phyloP scores from a whole-genome alignment of 495 filamentous ascomycete species.

The Achaetomiella virescens region DNA sequence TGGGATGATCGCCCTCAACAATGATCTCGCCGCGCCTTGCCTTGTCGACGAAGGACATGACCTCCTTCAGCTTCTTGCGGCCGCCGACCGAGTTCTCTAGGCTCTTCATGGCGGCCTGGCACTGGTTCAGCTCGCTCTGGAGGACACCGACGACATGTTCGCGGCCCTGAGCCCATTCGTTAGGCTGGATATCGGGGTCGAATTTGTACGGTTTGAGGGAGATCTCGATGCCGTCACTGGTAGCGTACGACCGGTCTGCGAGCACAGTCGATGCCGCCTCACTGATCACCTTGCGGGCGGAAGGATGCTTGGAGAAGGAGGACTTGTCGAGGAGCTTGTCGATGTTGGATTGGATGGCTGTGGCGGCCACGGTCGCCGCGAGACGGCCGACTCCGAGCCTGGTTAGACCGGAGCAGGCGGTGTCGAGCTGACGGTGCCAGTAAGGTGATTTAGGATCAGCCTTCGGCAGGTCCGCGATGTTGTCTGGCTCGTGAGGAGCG shows the following conservation, averaged over 20 bases:
- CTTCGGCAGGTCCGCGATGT: conserved; percentile 69
- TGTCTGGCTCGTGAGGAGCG: conserved; percentile 60
- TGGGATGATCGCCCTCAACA: conserved; percentile 72
- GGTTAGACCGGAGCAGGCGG: conserved; percentile 80
- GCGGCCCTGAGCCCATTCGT: conserved; percentile 78
- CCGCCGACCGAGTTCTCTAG: conserved; percentile 73
- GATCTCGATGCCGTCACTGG: conserved; percentile 97
- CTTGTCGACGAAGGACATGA: conserved; percentile 84
- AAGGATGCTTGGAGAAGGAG: conserved; percentile 83
- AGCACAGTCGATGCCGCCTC: conserved; percentile 83
- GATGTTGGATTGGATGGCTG: conserved; percentile 77
- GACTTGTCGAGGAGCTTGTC: conserved; percentile 70
- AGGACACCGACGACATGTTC: conserved; percentile 72
- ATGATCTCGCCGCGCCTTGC: conserved; percentile 77
- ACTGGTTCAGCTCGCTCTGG: conserved; percentile 76
- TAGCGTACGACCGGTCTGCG: conserved; percentile 92
- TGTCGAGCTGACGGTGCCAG: conserved; percentile 93
- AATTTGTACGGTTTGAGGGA: conserved; percentile 99
- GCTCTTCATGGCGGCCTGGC: conserved; percentile 67
- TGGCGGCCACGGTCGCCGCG: conserved; percentile 83
- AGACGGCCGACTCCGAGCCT: conserved; percentile 90
- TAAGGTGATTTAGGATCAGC: conserved; percentile 76
- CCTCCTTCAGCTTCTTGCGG: conserved; percentile 77
- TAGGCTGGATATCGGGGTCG: conserved; percentile 86
- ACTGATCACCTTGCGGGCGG: conserved; percentile 82